Conservation (phyloP, 108 stramenopile genomes). For the Stephanodiscus triporus region DNA sequence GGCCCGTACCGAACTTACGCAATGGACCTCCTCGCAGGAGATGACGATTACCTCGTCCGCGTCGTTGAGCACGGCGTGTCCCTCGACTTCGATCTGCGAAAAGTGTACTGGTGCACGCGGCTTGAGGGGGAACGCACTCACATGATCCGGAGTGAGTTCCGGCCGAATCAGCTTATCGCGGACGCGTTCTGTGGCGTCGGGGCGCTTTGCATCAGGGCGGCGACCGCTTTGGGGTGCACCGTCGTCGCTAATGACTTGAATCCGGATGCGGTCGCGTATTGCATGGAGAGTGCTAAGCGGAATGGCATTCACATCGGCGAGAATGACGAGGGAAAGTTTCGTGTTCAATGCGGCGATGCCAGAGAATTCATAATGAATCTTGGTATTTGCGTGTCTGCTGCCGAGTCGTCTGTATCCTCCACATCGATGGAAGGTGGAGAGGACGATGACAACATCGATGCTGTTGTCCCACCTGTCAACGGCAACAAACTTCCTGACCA, state of each 20-base stretch:
- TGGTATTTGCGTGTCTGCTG: constrained; percentile 37
- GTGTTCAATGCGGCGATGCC: constrained; percentile 69
- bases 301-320: constrained; percentile 45
- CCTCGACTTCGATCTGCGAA: constrained; percentile 86
- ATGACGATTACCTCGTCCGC: constrained; percentile 65
- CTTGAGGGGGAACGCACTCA: constrained; percentile 86
- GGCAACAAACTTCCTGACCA: constrained; percentile 63
- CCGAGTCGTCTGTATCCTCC: constrained; percentile 9
- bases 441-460: background rate
- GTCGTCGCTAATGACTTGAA: constrained; percentile 94
- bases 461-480: background rate
- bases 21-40: constrained; percentile 91
- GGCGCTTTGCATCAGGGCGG: constrained; percentile 87
- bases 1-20: constrained; percentile 94
- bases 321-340: constrained; percentile 30
- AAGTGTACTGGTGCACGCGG: constrained; percentile 97
- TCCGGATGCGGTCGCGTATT: constrained; percentile 67
- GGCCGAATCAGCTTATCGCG: constrained; percentile 64
- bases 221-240: constrained; percentile 43
- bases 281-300: constrained; percentile 48
- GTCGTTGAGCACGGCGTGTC: constrained; percentile 78
- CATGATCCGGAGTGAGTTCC: constrained; percentile 67
- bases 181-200: constrained; percentile 97
- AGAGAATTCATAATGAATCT: constrained; percentile 80
- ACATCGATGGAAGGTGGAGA: background rate